Base-by-base conservation (phyloP, 2,329 filamentous ascomycete species). In the Penicillium sp. region DNA sequence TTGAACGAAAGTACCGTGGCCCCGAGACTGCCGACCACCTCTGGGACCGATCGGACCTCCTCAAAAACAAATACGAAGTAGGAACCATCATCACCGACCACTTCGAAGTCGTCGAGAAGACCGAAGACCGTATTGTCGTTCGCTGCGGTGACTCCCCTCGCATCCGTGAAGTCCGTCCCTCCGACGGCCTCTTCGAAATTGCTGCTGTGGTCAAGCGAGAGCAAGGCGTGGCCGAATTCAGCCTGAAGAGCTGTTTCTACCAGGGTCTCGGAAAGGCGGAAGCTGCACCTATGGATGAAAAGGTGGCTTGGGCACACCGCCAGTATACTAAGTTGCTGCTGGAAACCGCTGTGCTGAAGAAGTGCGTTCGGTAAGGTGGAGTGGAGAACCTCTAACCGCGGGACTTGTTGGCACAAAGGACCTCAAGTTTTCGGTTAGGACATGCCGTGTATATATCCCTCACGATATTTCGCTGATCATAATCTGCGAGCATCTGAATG, bases 31-130 rank as follows among this genome's bases (percentile, higher is more conserved):
- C 75, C 2, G 61, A 71, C 41, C 80, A 86, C 55, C 75, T 87
- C 1, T 87, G 84, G 82, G 74, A 76, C 2, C 69, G 64, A 3
- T 66, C 75, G 10, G 74, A 82, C 45, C 75, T 87, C 2, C 64
- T 73, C 6, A 58, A 67, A n/a, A 80, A 73, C 50, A 73, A 57
- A 9, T 87, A 87, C 62, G 76, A 81, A 19, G 72, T 76, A 34
- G 83, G 83, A 31, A 84, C 83, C 1, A 63, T 73, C 35, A 77
- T 87, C 50, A 84, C 80, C 3, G 82, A 87, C 62, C 84, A 87
- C 65, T 87, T 87, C 61, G 81, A 87, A 64, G 82, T 87, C 0
- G 70, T 87, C 1, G 78, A 82, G 46, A 83, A 83, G 68, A 82
- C 78, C 0, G 70, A 77, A 0, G 75, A 74, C 6, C 71, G 75